Evolutionary conservation across 345 rosid species (phyloP).

Genomic region (Lepidium aucheri): DNA sequence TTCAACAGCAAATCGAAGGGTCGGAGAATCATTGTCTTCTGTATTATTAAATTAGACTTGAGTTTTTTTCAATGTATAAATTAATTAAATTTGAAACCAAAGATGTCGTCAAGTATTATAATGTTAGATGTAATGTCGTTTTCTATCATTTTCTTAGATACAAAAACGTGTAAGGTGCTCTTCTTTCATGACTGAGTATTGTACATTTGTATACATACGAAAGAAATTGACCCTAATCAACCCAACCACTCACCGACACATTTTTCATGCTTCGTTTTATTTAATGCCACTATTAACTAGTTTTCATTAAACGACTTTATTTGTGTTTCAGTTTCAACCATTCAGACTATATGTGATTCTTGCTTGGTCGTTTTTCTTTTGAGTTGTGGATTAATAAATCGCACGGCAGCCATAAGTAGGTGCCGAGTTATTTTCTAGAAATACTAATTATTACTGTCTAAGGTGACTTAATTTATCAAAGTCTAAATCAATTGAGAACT

Average conservation of each 20-base stretch:
- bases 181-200: background rate
- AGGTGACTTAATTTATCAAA: no score
- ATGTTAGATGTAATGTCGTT: conserved; percentile 16
- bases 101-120: conserved; percentile 19
- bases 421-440: no score
- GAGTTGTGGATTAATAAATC: no score
- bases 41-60: background rate
- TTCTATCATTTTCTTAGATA: conserved; percentile 8
- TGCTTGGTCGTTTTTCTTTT: no score
- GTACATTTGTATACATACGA: background rate
- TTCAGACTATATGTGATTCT: no score
- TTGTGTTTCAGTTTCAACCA: no score
- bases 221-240: background rate
- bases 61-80: background rate
- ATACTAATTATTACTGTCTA: no score
- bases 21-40: conserved; percentile 22
- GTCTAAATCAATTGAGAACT: no score
- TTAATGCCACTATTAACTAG: background rate
- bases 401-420: no score
- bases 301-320: no score
- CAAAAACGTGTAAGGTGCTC: conserved; percentile 23
- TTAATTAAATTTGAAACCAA: conserved; percentile 11
- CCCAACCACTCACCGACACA: conserved; percentile 23
- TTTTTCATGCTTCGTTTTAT: conserved; percentile 2
- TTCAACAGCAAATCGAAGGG: conserved; percentile 9